Evolutionary conservation across 106 monocot genomes (phyloP), one percentile per base, ranked within the genome.

Genomic region (Cymbidium sinense): DNA sequence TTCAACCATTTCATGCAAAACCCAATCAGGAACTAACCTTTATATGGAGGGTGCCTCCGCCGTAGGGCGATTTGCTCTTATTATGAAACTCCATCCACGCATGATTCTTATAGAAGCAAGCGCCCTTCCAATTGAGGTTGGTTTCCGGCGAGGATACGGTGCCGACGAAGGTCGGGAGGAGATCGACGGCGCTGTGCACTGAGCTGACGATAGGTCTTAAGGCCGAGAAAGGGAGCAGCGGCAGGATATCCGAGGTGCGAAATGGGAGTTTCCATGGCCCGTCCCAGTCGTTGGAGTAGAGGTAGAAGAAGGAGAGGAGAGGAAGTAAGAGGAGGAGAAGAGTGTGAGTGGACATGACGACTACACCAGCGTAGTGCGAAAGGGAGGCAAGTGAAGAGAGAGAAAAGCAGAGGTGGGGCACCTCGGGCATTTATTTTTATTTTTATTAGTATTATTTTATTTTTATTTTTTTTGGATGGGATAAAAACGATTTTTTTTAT

Each of bases 21-120:
- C 47, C 13, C 23, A 62, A 20, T 8, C 50, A 67, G 65, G 50
- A 70, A 30, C 71, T 19, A 43, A 80, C 91, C 91, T 89, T 85
- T 79, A 92, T 78, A 50, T 89, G 88, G 41, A 92, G 84, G 21
- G 91, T 92, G 0, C 88, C 91, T 27, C 91, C 91, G 62, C 91
- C 91, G 41, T 76, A 89, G 12, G 58, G 61, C 37, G 86, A 83
- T 5, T 78, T 69, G 80, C 80, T 87, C 74, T 85, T 81, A 77
- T 92, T 92, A 79, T 92, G 86, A 70, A 92, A 87, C 77, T 86
- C 91, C 91, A 92, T 83, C 91, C 91, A 92, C 2, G 91, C 88
- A 3, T 43, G 50, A 77, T 80, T 92, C 44, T 89, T 6, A 34
- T 89, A 87, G 70, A 92, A 92, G 79, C 88, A 92, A 10, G 91